Evolutionary conservation across 2,329 filamentous ascomycete genomes (phyloP).

Genomic region (Diaporthe batatas): DNA sequence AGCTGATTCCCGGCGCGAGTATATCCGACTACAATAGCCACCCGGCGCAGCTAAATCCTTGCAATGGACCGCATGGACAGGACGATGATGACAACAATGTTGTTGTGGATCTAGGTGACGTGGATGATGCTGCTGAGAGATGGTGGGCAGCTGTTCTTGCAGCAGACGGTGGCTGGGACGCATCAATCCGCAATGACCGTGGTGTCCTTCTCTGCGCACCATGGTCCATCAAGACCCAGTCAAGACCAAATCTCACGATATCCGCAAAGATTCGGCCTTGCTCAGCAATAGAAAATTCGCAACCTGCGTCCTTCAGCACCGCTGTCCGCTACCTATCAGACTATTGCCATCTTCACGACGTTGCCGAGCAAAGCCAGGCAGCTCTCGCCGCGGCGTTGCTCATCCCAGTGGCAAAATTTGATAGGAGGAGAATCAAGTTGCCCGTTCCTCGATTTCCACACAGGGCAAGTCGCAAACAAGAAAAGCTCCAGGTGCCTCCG

Average conservation of each 20-base stretch:
- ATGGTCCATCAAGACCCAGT: conserved; percentile 45
- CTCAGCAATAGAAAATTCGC: conserved; percentile 19
- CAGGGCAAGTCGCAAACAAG: not conserved
- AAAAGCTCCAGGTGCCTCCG: not conserved
- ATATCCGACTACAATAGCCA: conserved; percentile 43
- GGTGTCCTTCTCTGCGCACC: conserved; percentile 44
- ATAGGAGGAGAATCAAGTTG: conserved; percentile 42
- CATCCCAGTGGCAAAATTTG: conserved; percentile 48
- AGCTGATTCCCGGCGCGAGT: conserved; percentile 48
- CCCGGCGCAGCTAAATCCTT: conserved; percentile 29
- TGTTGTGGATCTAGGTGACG: conserved; percentile 45
- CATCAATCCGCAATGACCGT: conserved; percentile 43
- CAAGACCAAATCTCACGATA: conserved; percentile 33
- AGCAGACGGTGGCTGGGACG: conserved; percentile 46
- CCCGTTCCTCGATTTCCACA: conserved; percentile 3
- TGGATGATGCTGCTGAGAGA: conserved; percentile 46
- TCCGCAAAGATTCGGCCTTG: conserved; percentile 6
- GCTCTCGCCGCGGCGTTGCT: conserved; percentile 49
- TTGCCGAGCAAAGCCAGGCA: conserved; percentile 47
- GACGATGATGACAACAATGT: not conserved
- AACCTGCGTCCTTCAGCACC: conserved; percentile 44
- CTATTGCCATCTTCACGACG: conserved; percentile 47
- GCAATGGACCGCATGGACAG: not conserved
- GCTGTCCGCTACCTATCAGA: conserved; percentile 47
- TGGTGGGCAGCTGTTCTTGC: conserved; percentile 50